Percentiles rank a stretch among this genome's conserved stretches.
Conservation (phyloP, 2,329 filamentous ascomycete species). For the Tolypocladium ophioglossoides region DNA sequence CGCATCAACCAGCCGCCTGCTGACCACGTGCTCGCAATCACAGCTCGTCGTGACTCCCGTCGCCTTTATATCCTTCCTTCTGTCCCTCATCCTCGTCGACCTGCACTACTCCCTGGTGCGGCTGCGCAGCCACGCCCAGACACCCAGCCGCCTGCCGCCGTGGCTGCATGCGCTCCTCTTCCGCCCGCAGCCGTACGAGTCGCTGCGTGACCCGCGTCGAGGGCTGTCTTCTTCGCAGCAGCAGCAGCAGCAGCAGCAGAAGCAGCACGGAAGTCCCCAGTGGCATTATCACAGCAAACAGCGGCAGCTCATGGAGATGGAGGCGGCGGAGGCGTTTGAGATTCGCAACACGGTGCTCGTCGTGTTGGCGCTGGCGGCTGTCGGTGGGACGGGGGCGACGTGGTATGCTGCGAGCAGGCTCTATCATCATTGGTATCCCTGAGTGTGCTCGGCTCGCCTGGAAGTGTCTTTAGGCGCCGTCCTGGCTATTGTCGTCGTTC, state of each 20-base stretch:
- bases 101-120: constrained; percentile 41
- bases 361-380: constrained; percentile 27
- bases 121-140: constrained; percentile 25
- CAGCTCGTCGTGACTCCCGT: constrained; percentile 50
- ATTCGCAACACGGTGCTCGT: constrained; percentile 44
- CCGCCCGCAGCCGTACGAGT: constrained; percentile 27
- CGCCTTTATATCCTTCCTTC: constrained; percentile 51
- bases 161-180: constrained; percentile 33
- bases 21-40: background rate
- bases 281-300: constrained; percentile 46
- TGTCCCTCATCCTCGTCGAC: constrained; percentile 56
- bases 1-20: background rate
- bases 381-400: background rate
- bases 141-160: constrained; percentile 17
- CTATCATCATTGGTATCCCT: background rate
- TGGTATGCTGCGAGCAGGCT: background rate
- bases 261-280: background rate
- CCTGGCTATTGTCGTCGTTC: no score
- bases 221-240: background rate
- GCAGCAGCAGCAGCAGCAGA: background rate
- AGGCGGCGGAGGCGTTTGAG: constrained; percentile 53
- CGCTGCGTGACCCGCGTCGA: constrained; percentile 7
- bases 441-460: background rate
- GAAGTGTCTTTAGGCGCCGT: no score
- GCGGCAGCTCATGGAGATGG: constrained; percentile 49